Evolutionary conservation across 2,329 filamentous ascomycete species (phyloP).

Genomic region (Nemania bipapillata): DNA sequence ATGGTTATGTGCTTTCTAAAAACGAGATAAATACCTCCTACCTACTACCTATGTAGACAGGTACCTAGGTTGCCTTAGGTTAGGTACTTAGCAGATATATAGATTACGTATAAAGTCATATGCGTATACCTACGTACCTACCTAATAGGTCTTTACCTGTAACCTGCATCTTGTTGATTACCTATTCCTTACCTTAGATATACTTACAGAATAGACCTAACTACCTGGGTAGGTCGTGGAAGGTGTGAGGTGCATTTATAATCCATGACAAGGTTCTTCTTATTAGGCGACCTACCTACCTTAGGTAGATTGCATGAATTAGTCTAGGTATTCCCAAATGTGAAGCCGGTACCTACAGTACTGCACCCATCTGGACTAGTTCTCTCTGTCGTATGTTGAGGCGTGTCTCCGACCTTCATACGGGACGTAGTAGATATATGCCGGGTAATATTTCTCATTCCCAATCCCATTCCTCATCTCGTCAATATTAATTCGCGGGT

Average conservation of each 20-base stretch:
- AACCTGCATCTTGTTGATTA: neutral
- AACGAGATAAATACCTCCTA: too few relatives aligned
- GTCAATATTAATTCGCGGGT: constrained; percentile 31
- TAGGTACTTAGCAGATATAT: too few relatives aligned
- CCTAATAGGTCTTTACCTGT: neutral
- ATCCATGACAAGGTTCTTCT: constrained; percentile 31
- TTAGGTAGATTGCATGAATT: constrained; percentile 26
- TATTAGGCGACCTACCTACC: constrained; percentile 33
- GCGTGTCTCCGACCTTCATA: constrained; percentile 15
- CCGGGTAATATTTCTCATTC: constrained; percentile 34
- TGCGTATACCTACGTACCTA: neutral
- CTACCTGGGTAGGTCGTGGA: neutral
- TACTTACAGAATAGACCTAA: neutral
- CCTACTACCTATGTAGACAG: too few relatives aligned
- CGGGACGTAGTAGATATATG: constrained; percentile 32
- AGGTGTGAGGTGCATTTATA: constrained; percentile 22
- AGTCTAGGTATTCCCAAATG: constrained; percentile 20
- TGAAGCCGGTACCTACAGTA: constrained; percentile 5
- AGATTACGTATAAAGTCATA: too few relatives aligned
- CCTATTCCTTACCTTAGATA: neutral
- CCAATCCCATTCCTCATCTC: constrained; percentile 26
- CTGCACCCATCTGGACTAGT: neutral
- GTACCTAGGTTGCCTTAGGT: too few relatives aligned
- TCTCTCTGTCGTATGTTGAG: neutral
- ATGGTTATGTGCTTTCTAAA: too few relatives aligned